Evolutionary conservation across 257 asterid genomes (phyloP).

Genomic region (Nicotiana attenuata): DNA sequence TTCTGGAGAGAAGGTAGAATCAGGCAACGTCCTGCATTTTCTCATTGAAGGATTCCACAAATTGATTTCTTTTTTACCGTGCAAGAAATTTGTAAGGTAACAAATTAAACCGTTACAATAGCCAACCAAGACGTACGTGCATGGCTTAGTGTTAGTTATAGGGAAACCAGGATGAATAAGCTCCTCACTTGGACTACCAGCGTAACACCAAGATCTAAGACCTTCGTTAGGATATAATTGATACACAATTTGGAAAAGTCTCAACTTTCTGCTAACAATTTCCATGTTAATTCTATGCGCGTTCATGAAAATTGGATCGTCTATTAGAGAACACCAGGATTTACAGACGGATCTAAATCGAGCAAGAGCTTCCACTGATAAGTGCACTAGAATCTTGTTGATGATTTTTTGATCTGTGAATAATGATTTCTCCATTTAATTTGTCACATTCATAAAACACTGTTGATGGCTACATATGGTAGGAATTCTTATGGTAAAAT

Average conservation of each 20-base stretch:
- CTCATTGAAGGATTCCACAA: neutral
- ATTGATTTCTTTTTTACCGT: conserved; percentile 7
- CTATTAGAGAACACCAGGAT: neutral
- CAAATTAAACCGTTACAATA: neutral
- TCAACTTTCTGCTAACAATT: neutral
- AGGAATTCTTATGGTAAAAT: too few relatives aligned
- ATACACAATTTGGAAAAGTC: neutral
- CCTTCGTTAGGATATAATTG: conserved; percentile 5
- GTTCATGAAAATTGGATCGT: neutral
- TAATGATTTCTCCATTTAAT: neutral
- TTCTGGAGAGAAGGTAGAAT: neutral
- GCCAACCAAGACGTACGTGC: neutral
- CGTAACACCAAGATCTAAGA: conserved; percentile 4
- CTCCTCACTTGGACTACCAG: neutral
- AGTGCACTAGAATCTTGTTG: neutral
- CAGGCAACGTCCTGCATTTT: neutral
- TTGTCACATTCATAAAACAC: neutral
- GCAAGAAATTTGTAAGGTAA: neutral
- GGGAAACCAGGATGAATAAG: conserved; percentile 10
- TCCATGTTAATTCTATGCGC: neutral
- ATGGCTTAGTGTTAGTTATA: neutral
- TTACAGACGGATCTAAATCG: neutral
- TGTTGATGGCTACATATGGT: neutral
- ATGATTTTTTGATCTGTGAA: neutral
- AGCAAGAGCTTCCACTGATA: neutral